Base-by-base conservation (phyloP, 129 eudicot genomes). In the Artemisia tridentata region DNA sequence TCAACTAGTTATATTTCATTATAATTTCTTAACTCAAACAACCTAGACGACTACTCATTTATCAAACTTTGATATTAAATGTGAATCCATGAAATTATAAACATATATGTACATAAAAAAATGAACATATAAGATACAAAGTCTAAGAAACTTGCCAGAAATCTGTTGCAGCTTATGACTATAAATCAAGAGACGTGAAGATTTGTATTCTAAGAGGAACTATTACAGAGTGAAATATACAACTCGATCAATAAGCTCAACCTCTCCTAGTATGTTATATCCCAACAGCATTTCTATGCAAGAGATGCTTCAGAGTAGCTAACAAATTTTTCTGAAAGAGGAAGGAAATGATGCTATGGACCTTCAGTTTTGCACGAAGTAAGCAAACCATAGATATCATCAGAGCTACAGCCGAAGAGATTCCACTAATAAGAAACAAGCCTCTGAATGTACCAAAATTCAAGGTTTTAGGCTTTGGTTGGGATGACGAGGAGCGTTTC, bases 381-480 rank as follows among this genome's bases (percentile, higher is more conserved):
- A 31, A 73, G 23, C 20, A 50, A 73, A 63, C 7, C 61, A 76
- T 16, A 0, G 74, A 76, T 34, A 59, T 56, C 63, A 76, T 25
- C 9, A 78, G 69, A 14, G 78, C 74, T 13, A 65, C 58, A 48
- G 55, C 38, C 3, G 72, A 78, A 47, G 78, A 57, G 15, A 76
- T 9, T 60, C 75, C 78, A n/a, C 78, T 67, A 45, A 81, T 53
- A 17, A 77, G 51, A 54, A 81, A 72, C 25, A 81, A 41, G 46
- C 85, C 85, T 11, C 65, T 19, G 14, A 81, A 77, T 46, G 53
- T 72, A 11, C 54, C 71, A 68, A 77, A 67, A n/a, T 53, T 43
- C 60, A 81, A 62, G 47, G 61, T 60, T 60, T 27, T 25, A 1
- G 65, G 46, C 19, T 60, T 60, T 11, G 65, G 0, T 60, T 60